phyloP scores from a whole-genome alignment of 768 basidiomycete species.

The Suillus plorans region DNA sequence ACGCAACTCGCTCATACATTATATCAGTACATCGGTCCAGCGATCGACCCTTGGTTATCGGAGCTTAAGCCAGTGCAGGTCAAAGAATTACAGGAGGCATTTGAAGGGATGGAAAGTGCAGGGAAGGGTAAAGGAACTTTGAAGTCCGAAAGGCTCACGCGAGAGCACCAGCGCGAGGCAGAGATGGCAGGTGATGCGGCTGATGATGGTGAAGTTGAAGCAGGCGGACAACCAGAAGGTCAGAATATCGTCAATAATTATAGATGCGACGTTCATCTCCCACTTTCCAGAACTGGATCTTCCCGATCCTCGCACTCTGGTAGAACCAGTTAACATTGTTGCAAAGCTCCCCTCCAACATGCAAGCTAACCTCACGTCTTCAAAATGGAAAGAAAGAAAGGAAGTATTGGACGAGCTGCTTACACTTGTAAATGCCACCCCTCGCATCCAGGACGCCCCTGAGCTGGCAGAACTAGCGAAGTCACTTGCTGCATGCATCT shows the following conservation, averaged over 20 bases:
- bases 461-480: conserved; percentile 76
- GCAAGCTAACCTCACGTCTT: conserved; percentile 73
- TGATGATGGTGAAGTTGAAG: conserved; percentile 35
- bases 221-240: conserved; percentile 56
- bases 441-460: conserved; percentile 76
- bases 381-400: conserved; percentile 98
- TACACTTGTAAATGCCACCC: conserved; percentile 63
- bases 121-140: conserved; percentile 81
- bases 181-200: conserved; percentile 43
- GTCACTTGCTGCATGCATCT: conserved; percentile 76
- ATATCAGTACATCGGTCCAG: conserved; percentile 84
- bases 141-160: conserved; percentile 78
- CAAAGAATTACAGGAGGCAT: conserved; percentile 91
- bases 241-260: conserved; percentile 15
- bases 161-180: conserved; percentile 70
- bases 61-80: conserved; percentile 97
- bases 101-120: conserved; percentile 80
- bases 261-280: conserved; percentile 4
- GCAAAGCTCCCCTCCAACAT: conserved; percentile 75
- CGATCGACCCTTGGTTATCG: conserved; percentile 79
- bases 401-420: conserved; percentile 85
- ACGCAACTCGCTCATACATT: conserved; percentile 68
- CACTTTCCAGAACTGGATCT: conserved; percentile 44
- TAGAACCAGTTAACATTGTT: conserved; percentile 79
- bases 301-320: conserved; percentile 76